Base-by-base conservation (phyloP, 345 rosid genomes). In the Cardamine occulta region DNA sequence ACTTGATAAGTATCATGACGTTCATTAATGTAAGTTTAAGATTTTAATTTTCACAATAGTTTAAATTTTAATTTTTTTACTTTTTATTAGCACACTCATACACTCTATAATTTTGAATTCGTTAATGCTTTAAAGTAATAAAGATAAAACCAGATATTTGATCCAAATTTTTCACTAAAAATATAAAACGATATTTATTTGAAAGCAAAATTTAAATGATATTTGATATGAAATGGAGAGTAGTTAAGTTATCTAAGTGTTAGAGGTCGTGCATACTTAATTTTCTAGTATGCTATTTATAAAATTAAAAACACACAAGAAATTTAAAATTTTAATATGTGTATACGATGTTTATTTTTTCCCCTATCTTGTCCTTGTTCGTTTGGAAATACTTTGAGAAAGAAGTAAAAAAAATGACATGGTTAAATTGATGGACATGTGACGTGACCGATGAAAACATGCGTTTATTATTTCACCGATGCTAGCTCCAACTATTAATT, bases 311-410 rank as follows among this genome's bases (percentile, higher is more conserved):
- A 42, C 0, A 42, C 17, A 13, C 7, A 42, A 42, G 7, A 42
- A 42, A 1, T 14, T 1, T 42, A 13, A 13, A 3, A 4, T 42
- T 42, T 42, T 42, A 42, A 42, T 42, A 42, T 13, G n/a, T 14
- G 47, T 13, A 37, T 1, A 37, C 14, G 42, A 37, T 37, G 14
- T 37, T 37, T 9, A 15, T 15, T 28, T 56, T 29, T 2, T 1
- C 3, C 35, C 14, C 2, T 32, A 2, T 57, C 24, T 32, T 57
- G 63, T 57, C 35, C 42, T 17, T 57, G n/a, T 57, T 57, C 63
- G 18, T 57, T 57, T 57, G 62, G 62, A 57, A 40, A n/a, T 57
- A 31, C 4, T 57, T 31, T 31, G n/a, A 57, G 24, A 57, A 31
- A 57, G 24, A 58, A 58, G 23, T 29, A n/a, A 57, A 57, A 57